phyloP scores from a whole-genome alignment of 345 rosid genomes.

The Syzygium aromaticum region DNA sequence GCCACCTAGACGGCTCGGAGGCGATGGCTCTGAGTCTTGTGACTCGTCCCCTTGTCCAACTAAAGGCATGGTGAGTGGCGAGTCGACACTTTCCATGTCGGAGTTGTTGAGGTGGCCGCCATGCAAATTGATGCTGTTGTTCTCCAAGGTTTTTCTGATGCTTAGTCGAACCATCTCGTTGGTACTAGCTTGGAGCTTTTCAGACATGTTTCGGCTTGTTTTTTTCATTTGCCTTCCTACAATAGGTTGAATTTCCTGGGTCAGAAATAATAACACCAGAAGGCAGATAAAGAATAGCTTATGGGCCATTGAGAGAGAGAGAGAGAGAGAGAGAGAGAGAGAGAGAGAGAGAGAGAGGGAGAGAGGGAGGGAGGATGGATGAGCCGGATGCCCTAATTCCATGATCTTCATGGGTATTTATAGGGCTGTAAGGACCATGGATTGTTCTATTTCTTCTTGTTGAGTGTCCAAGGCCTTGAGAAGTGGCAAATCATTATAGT shows the following conservation, averaged over 20 bases:
- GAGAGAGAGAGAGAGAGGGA: too few species aligned
- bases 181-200: background rate
- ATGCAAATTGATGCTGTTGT: background rate
- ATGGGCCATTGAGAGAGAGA: too few species aligned
- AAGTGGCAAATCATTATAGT: background rate
- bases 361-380: too few species aligned
- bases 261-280: background rate
- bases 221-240: background rate
- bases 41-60: background rate
- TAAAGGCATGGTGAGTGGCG: background rate
- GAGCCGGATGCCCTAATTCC: background rate
- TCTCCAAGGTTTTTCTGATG: background rate
- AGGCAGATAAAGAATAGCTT: background rate
- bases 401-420: background rate
- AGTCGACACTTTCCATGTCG: background rate
- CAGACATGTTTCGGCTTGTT: background rate
- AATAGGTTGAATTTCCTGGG: background rate
- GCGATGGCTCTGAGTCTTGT: background rate
- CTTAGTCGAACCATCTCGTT: background rate
- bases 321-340: too few species aligned
- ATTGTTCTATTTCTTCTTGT: background rate
- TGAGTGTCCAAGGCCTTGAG: background rate
- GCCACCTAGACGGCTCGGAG: background rate
- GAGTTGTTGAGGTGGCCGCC: background rate
- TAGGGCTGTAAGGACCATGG: background rate